Conservation (phyloP, 495 filamentous ascomycete species). For the Parathielavia appendiculata region DNA sequence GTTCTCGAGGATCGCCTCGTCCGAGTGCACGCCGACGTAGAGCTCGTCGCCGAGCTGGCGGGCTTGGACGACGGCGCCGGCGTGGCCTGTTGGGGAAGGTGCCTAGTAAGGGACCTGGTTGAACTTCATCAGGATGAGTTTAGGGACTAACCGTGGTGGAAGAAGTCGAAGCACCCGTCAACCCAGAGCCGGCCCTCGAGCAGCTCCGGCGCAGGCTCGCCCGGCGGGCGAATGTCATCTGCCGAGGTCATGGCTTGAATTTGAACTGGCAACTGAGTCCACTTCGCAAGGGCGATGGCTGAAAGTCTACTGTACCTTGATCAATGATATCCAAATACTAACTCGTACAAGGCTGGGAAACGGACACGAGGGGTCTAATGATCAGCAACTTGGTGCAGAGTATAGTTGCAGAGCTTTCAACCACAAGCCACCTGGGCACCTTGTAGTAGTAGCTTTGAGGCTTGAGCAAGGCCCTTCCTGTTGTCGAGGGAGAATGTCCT, state of each 20-base stretch:
- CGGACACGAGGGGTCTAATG: background rate
- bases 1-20: conserved; percentile 89
- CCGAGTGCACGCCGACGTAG: conserved; percentile 86
- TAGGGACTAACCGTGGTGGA: conserved; percentile 69
- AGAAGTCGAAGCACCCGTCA: conserved; percentile 98
- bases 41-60: conserved; percentile 73
- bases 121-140: no score
- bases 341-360: background rate
- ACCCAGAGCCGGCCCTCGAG: conserved; percentile 84
- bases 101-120: conserved; percentile 1
- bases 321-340: no score
- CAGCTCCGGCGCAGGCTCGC: conserved; percentile 42
- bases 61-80: conserved; percentile 86
- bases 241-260: conserved; percentile 21
- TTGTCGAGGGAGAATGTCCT: no score
- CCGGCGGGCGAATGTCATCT: conserved; percentile 26
- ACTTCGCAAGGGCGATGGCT: background rate
- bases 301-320: background rate
- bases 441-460: no score
- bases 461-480: background rate
- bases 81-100: conserved; percentile 60
- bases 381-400: background rate
- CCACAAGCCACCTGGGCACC: background rate
- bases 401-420: background rate
- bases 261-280: background rate